These are phyloP conservation scores for Adansonia madagascariensis DNA, from an alignment of 441 rosid species.

Conservation along the genomic window DNA sequence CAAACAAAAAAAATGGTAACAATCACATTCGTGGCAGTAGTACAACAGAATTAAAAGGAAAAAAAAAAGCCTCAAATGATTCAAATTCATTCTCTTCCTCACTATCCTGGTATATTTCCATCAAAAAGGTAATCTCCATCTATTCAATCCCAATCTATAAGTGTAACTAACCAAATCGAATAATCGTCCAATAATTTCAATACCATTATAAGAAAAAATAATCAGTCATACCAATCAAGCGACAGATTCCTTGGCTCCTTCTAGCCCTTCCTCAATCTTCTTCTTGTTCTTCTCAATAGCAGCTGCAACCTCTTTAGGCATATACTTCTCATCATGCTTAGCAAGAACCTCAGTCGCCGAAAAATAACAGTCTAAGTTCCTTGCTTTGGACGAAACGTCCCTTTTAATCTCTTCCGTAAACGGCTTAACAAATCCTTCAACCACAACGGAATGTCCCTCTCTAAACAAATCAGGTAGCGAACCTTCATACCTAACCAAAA, in stretches of 20 bases:
- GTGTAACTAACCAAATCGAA: neutral
- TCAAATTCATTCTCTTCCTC: conserved; percentile 13
- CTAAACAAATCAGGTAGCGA: conserved; percentile 86
- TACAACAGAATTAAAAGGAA: conserved; percentile 29
- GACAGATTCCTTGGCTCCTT: conserved; percentile 34
- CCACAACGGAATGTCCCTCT: conserved; percentile 94
- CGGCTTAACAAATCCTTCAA: conserved; percentile 88
- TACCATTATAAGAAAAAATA: conserved; percentile 12
- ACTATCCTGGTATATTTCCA: conserved; percentile 8
- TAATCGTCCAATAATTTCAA: conserved; percentile 20
- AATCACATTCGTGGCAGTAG: conserved; percentile 34
- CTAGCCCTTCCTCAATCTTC: conserved; percentile 42
- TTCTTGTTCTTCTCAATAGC: conserved; percentile 95
- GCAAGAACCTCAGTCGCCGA: conserved; percentile 87
- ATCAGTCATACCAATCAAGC: conserved; percentile 36
- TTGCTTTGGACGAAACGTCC: conserved; percentile 66
- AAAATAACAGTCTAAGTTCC: conserved; percentile 66
- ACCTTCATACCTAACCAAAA: conserved; percentile 76
- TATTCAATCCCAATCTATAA: conserved; percentile 20
- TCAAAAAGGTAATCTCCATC: conserved; percentile 21
- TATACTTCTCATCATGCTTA: conserved; percentile 97
- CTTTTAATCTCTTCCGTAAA: conserved; percentile 59
- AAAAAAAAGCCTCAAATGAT: conserved; percentile 19
- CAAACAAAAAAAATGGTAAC: neutral
- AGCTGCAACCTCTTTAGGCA: conserved; percentile 91